phyloP scores from a whole-genome alignment of 352 stramenopile species.

The Phytophthora boehmeriae region DNA sequence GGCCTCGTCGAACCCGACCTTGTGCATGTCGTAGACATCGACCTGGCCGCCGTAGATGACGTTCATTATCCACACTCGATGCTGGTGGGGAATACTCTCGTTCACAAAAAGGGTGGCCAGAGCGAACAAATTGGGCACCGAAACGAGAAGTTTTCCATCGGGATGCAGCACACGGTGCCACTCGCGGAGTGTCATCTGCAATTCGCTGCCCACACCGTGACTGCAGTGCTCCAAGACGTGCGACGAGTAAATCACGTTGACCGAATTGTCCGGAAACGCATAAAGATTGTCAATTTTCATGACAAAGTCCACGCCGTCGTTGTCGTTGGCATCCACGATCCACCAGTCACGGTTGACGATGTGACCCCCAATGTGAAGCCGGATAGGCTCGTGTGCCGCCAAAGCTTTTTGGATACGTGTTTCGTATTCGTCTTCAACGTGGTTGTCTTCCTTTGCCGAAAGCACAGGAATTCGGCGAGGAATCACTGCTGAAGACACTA shows the following conservation, averaged over 20 bases:
- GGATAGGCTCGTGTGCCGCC: slow-evolving; percentile 34
- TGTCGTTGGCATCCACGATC: slow-evolving; percentile 69
- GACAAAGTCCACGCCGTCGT: slow-evolving; percentile 60
- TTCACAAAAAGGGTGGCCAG: slow-evolving; percentile 68
- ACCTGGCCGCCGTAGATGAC: slow-evolving; percentile 79
- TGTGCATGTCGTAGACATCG: slow-evolving; percentile 77
- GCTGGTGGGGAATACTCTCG: slow-evolving; percentile 50
- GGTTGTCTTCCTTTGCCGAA: slow-evolving; percentile 39
- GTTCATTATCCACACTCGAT: slow-evolving; percentile 69
- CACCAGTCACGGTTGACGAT: slow-evolving; percentile 52
- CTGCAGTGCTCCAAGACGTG: slow-evolving; percentile 82
- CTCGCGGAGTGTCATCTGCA: slow-evolving; percentile 61
- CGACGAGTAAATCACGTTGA: slow-evolving; percentile 69
- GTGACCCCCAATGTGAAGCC: slow-evolving; percentile 74
- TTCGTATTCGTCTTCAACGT: slow-evolving; percentile 48
- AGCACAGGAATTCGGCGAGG: slow-evolving; percentile 44
- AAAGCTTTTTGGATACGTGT: slow-evolving; percentile 38
- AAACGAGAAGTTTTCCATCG: slow-evolving; percentile 57
- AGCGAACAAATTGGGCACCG: slow-evolving; percentile 68
- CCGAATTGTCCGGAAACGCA: slow-evolving; percentile 61
- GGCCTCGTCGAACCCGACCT: slow-evolving; percentile 68
- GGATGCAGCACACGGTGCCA: slow-evolving; percentile 75
- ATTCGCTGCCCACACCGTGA: slow-evolving; percentile 55
- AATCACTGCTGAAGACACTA: slow-evolving; percentile 12
- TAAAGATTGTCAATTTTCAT: slow-evolving; percentile 75